These are phyloP conservation scores for Aspergillus udagawae DNA, from an alignment of 2,329 filamentous ascomycete genomes.

Conservation along the genomic window DNA sequence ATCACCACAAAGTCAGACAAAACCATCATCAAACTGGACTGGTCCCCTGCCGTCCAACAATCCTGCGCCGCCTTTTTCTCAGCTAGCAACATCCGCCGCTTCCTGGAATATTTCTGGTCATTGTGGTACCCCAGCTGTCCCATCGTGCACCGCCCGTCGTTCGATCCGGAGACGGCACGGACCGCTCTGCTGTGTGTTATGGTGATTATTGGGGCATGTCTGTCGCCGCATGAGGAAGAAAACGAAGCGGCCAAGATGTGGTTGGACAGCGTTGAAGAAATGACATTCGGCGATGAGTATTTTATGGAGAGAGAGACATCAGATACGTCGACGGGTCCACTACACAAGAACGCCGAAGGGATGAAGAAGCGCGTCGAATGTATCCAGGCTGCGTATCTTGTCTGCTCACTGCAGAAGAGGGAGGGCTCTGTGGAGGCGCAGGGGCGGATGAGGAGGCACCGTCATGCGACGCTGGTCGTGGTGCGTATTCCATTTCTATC, in stretches of 20 bases:
- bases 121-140: conserved; percentile 29
- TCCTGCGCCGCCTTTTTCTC: conserved; percentile 18
- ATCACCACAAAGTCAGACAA: conserved; percentile 6
- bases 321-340: background rate
- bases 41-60: conserved; percentile 7
- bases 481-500: conserved; percentile 5
- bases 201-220: conserved; percentile 25
- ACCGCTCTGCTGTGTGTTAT: conserved; percentile 21
- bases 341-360: background rate
- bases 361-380: conserved; percentile 15
- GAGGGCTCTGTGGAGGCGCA: conserved; percentile 20
- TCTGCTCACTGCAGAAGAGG: conserved; percentile 22
- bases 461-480: conserved; percentile 21
- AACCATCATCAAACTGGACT: conserved; percentile 12
- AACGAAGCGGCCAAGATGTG: conserved; percentile 12
- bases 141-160: conserved; percentile 25
- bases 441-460: conserved; percentile 16
- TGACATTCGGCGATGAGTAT: conserved; percentile 16
- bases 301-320: conserved; percentile 3
- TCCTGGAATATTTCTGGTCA: conserved; percentile 25
- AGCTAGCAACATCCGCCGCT: conserved; percentile 17
- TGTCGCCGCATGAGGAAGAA: conserved; percentile 18
- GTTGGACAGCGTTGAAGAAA: conserved; percentile 19
- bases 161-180: conserved; percentile 13
- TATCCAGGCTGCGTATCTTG: conserved; percentile 22